Conservation (phyloP, 2,329 filamentous ascomycete genomes). For the Claviceps purpurea region DNA sequence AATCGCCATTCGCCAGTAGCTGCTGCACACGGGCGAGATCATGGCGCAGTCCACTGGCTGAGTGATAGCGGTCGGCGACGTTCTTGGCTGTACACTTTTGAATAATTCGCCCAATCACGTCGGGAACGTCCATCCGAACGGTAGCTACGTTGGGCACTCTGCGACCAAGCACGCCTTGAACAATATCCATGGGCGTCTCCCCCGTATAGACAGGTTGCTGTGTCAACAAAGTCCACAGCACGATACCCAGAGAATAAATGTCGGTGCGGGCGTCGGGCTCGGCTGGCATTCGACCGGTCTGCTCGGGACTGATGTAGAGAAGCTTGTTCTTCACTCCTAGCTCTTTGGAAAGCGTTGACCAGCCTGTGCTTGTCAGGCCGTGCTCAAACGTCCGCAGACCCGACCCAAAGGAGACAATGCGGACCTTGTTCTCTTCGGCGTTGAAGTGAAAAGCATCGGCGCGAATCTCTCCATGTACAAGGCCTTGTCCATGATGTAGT, state of each 20-base stretch:
- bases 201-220: constrained; percentile 72
- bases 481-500: constrained; percentile 75
- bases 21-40: constrained; percentile 65
- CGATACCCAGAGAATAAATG: constrained; percentile 79
- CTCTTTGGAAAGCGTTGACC: constrained; percentile 72
- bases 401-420: constrained; percentile 73
- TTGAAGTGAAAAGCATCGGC: constrained; percentile 87
- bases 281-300: constrained; percentile 83
- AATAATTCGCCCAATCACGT: constrained; percentile 68
- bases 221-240: constrained; percentile 78
- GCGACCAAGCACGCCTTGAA: constrained; percentile 74
- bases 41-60: constrained; percentile 70
- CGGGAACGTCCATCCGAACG: constrained; percentile 70
- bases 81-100: constrained; percentile 87
- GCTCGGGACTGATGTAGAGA: constrained; percentile 85
- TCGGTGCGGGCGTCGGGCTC: constrained; percentile 88
- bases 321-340: constrained; percentile 79
- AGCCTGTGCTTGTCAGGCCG: constrained; percentile 71
- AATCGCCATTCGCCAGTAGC: constrained; percentile 63
- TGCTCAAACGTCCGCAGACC: constrained; percentile 83
- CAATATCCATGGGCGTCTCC: constrained; percentile 70
- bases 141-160: constrained; percentile 65
- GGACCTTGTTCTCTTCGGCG: constrained; percentile 54
- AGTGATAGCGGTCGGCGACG: constrained; percentile 79
- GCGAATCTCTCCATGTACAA: constrained; percentile 82